Evolutionary conservation across 2,329 filamentous ascomycete genomes (phyloP).

Genomic region (Aspergillus tanneri): DNA sequence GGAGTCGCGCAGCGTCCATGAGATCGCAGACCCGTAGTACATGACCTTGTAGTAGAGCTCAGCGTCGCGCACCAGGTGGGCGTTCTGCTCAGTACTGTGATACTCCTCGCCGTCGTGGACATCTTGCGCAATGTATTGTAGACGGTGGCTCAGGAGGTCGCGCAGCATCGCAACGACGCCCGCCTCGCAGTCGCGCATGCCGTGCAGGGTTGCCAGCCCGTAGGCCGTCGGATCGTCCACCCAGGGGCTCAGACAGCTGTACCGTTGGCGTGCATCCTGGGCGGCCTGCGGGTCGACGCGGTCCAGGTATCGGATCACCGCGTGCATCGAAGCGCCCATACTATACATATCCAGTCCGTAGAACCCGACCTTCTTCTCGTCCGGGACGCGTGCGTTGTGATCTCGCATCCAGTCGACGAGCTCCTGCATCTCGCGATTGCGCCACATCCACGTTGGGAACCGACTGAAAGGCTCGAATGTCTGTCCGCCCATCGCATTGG

Average conservation of each 20-base stretch:
- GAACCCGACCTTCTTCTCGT: constrained; percentile 40
- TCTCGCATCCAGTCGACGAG: constrained; percentile 54
- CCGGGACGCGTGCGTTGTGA: constrained; percentile 39
- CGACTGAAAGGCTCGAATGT: constrained; percentile 46
- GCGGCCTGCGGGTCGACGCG: constrained; percentile 46
- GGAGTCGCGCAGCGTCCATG: constrained; percentile 54
- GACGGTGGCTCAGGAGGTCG: constrained; percentile 44
- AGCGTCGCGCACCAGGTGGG: constrained; percentile 50
- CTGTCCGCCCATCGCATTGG: constrained; percentile 31
- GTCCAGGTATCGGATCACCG: constrained; percentile 52
- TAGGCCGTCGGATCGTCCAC: constrained; percentile 52
- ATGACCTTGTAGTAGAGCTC: constrained; percentile 55
- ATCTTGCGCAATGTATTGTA: constrained; percentile 43
- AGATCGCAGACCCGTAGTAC: constrained; percentile 51
- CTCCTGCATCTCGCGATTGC: constrained; percentile 52
- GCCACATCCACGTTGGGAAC: constrained; percentile 59
- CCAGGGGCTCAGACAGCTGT: constrained; percentile 51
- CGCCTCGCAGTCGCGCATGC: constrained; percentile 48
- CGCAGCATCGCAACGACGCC: constrained; percentile 48
- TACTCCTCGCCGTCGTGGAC: constrained; percentile 47
- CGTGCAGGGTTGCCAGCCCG: constrained; percentile 44
- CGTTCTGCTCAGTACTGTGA: constrained; percentile 53
- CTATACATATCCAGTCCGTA: constrained; percentile 56
- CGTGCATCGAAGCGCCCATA: constrained; percentile 48
- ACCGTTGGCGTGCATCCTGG: constrained; percentile 46